Evolutionary conservation across 2,329 filamentous ascomycete genomes (phyloP).

Genomic region (Harringtonia lauricola): DNA sequence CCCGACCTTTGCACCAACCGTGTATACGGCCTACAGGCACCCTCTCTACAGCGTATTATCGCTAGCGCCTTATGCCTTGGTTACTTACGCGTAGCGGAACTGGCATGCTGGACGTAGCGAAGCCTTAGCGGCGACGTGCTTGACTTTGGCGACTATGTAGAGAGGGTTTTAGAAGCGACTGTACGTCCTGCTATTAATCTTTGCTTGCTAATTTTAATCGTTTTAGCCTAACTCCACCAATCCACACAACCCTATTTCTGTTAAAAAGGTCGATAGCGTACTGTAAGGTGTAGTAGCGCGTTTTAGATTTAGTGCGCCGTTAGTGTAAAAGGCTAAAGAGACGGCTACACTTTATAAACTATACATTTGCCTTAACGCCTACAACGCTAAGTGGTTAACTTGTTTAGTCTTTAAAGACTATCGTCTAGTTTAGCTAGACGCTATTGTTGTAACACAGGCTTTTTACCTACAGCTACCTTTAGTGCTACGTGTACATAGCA

Average conservation of each 20-base stretch:
- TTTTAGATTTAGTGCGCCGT: no score
- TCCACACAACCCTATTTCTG: no score
- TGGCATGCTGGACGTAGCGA: conserved; percentile 47
- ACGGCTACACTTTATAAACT: no score
- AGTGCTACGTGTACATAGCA: conserved; percentile 58
- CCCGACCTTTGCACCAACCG: conserved; percentile 68
- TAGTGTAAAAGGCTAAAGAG: no score
- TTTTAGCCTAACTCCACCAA: no score
- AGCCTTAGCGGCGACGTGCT: conserved; percentile 55
- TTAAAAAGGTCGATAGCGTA: no score
- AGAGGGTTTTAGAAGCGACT: conserved; percentile 50
- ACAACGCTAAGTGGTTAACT: no score
- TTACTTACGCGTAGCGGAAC: no score
- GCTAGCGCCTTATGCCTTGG: conserved; percentile 56
- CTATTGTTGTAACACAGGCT: conserved; percentile 38
- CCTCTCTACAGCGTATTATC: conserved; percentile 54
- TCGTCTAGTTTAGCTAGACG: conserved; percentile 53
- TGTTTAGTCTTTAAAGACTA: conserved; percentile 68
- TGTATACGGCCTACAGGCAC: conserved; percentile 59
- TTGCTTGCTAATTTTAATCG: conserved; percentile 18
- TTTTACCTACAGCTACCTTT: conserved; percentile 62
- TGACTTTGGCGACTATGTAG: conserved; percentile 64
- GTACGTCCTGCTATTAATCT: conserved; percentile 29
- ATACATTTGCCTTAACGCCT: no score
- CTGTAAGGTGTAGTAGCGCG: no score